phyloP scores from a whole-genome alignment of 2,329 filamentous ascomycete genomes.

The Ceratocystis papillata region DNA sequence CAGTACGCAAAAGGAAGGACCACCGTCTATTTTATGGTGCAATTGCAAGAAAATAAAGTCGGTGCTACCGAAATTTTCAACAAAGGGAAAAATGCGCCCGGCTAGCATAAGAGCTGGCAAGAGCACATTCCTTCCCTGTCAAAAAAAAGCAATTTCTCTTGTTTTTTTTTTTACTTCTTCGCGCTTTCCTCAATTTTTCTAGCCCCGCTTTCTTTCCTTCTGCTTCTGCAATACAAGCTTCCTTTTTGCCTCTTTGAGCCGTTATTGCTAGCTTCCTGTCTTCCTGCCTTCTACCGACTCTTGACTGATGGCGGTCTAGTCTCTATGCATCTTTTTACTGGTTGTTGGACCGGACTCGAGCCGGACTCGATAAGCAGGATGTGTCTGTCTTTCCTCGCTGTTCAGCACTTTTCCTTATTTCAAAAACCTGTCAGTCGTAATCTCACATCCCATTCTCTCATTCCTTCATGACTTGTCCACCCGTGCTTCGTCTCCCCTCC shows the following conservation, averaged over 20 bases:
- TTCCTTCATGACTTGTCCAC: background rate
- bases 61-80: conserved; percentile 8
- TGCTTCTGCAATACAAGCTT: background rate
- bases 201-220: background rate
- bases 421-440: background rate
- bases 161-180: background rate
- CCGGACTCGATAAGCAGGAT: background rate
- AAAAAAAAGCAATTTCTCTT: background rate
- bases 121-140: conserved; percentile 1
- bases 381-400: background rate
- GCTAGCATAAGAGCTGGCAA: background rate
- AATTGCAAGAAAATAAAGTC: conserved; percentile 6
- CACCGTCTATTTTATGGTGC: background rate
- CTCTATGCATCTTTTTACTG: background rate
- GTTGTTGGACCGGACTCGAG: background rate
- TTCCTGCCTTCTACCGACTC: background rate
- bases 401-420: background rate
- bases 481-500: no score
- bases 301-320: background rate
- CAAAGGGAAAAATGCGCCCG: background rate
- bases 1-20: conserved; percentile 6
- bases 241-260: background rate
- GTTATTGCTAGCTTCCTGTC: background rate
- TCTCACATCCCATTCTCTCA: background rate
- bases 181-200: background rate